Conservation (phyloP, 441 rosid genomes). For the Pelargonium citronellum region DNA sequence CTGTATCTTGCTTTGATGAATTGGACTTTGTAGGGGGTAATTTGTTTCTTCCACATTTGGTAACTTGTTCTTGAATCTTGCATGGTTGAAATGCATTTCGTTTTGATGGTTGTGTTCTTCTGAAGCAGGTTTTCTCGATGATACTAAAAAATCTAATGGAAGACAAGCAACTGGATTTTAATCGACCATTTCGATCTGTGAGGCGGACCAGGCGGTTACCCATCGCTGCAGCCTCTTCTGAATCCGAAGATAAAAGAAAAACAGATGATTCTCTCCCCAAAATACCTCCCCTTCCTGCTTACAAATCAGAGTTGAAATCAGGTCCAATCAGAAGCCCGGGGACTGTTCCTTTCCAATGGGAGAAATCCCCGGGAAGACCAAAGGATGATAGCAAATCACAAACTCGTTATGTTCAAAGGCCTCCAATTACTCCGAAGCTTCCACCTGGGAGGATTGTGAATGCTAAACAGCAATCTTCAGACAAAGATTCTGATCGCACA, state of each 20-base stretch:
- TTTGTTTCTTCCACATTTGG: too few relatives aligned
- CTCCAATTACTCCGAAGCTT: conserved; percentile 58
- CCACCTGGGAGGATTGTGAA: conserved; percentile 72
- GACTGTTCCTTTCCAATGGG: conserved; percentile 87
- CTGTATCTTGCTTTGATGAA: too few relatives aligned
- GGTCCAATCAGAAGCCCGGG: conserved; percentile 85
- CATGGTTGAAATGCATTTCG: conserved; percentile 10
- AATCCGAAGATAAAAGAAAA: conserved; percentile 37
- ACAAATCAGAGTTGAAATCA: conserved; percentile 68
- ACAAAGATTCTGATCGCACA: conserved; percentile 13
- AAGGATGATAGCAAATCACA: conserved; percentile 42
- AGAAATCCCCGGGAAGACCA: conserved; percentile 73
- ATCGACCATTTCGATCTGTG: conserved; percentile 67
- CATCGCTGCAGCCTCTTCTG: conserved; percentile 21
- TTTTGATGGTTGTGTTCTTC: conserved; percentile 14
- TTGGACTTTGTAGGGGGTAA: too few relatives aligned
- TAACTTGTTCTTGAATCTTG: neutral
- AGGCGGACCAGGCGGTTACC: conserved; percentile 35
- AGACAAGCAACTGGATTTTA: conserved; percentile 65
- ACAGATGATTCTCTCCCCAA: conserved; percentile 30
- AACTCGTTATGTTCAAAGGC: conserved; percentile 16
- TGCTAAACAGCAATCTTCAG: conserved; percentile 25
- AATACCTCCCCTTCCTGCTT: conserved; percentile 46
- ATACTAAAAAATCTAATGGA: conserved; percentile 49
- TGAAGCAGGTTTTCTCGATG: conserved; percentile 15